A percentile compares a stretch with the other conserved stretches of the same genome.
phyloP scores from a whole-genome alignment of 768 basidiomycete genomes.

The Megacollybia marginata region DNA sequence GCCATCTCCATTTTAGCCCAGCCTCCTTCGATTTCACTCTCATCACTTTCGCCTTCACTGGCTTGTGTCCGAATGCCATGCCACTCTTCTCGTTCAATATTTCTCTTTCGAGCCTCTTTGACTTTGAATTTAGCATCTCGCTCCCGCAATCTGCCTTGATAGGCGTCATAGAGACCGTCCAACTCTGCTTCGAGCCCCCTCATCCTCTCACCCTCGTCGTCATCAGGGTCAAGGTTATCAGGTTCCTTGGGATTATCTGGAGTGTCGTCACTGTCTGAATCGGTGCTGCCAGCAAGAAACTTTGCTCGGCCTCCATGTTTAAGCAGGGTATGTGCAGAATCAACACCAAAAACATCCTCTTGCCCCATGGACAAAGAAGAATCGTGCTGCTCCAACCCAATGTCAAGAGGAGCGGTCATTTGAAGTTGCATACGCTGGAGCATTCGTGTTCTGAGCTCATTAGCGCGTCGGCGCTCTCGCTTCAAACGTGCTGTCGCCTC shows the following conservation, averaged over 20 bases:
- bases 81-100: conserved; percentile 78
- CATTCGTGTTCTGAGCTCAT: conserved; percentile 82
- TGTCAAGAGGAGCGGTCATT: conserved; percentile 97
- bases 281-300: conserved; percentile 30
- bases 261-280: conserved; percentile 35
- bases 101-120: conserved; percentile 66
- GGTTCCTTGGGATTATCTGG: conserved; percentile 11
- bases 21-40: conserved; percentile 49
- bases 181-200: conserved; percentile 73
- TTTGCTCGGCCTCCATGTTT: conserved; percentile 33
- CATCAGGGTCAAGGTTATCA: conserved; percentile 48
- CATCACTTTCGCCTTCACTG: conserved; percentile 32
- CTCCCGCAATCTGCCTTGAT: conserved; percentile 72
- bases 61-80: conserved; percentile 49
- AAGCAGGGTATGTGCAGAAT: conserved; percentile 32
- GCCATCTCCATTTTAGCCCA: conserved; percentile 60
- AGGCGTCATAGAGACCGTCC: conserved; percentile 83
- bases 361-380: conserved; percentile 64
- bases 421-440: conserved; percentile 94
- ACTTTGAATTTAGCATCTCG: conserved; percentile 85
- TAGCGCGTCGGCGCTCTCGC: conserved; percentile 75
- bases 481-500: conserved; percentile 70
- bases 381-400: conserved; percentile 83
- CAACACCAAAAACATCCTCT: conserved; percentile 86
- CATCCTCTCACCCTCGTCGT: conserved; percentile 60